Percentiles rank a stretch among this genome's conserved stretches.
phyloP scores from a whole-genome alignment of 768 basidiomycete genomes.

The Imleria badia region DNA sequence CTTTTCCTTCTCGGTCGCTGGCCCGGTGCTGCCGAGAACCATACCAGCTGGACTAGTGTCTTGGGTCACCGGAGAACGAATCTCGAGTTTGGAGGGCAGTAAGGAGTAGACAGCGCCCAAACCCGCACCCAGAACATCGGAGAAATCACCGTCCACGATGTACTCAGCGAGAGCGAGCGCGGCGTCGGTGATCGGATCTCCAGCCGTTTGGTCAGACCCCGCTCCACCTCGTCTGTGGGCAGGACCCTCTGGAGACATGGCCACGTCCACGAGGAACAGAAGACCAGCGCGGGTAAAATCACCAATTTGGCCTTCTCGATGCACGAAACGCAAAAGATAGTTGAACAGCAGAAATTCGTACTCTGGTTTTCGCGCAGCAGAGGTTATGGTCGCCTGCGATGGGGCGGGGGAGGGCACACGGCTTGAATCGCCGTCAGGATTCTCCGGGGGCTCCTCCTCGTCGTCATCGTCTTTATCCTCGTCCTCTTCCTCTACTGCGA shows the following conservation, averaged over 20 bases:
- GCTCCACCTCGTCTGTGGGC: slow-evolving; percentile 40
- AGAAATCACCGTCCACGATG: slow-evolving; percentile 95
- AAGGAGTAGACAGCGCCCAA: slow-evolving; percentile 91
- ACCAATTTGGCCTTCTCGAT: slow-evolving; percentile 90
- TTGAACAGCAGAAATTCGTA: slow-evolving; percentile 97
- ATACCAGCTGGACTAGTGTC: slow-evolving; percentile 52
- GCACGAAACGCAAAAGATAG: slow-evolving; percentile 91
- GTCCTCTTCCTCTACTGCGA: slow-evolving; percentile 73
- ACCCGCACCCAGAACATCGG: slow-evolving; percentile 94
- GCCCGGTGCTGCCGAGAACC: slow-evolving; percentile 65
- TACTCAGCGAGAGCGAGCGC: slow-evolving; percentile 89
- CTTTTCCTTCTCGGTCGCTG: slow-evolving; percentile 55
- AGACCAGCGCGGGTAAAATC: slow-evolving; percentile 92
- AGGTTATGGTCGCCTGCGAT: slow-evolving; percentile 58
- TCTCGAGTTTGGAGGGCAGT: slow-evolving; percentile 82
- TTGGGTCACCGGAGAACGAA: slow-evolving; percentile 47
- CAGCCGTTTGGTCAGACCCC: slow-evolving; percentile 12
- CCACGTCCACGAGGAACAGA: slow-evolving; percentile 93
- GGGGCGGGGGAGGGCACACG: slow-evolving; percentile 56
- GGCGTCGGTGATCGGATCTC: slow-evolving; percentile 80
- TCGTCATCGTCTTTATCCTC: slow-evolving; percentile 58
- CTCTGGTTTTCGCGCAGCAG: slow-evolving; percentile 67
- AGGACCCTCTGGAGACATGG: slow-evolving; percentile 77
- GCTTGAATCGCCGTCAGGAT: slow-evolving; percentile 8
- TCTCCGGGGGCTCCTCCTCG: slow-evolving; percentile 16